These are phyloP conservation scores for Rhodotorula sp. DNA, from an alignment of 1,284 basidiomycete genomes.

Conservation along the genomic window DNA sequence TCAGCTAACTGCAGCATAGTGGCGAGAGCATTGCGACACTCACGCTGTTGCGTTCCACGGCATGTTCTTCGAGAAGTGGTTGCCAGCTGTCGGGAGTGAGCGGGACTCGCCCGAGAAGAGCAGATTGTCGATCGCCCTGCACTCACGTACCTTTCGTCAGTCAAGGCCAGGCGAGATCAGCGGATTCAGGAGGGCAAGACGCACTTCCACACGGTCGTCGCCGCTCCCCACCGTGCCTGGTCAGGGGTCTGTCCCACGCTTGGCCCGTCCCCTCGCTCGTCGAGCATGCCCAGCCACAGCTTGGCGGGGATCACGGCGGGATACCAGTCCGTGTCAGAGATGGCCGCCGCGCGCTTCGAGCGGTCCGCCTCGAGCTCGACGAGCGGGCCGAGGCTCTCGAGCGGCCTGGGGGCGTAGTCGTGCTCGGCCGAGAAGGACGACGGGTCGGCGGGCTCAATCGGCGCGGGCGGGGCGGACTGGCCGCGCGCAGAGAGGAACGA, in stretches of 20 bases:
- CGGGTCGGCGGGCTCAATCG: neutral
- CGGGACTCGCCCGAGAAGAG: slow-evolving; percentile 34
- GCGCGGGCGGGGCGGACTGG: neutral
- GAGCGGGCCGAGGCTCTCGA: neutral
- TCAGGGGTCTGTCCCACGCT: neutral
- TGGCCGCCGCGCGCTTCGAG: neutral
- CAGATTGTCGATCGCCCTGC: slow-evolving; percentile 31
- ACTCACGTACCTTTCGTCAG: too few species aligned
- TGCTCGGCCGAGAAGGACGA: neutral
- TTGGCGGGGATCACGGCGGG: neutral
- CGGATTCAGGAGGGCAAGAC: neutral
- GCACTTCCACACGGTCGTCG: slow-evolving; percentile 26
- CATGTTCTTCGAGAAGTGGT: slow-evolving; percentile 11
- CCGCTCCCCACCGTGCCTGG: neutral
- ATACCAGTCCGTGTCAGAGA: neutral
- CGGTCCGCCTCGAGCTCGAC: neutral
- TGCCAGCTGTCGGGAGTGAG: slow-evolving; percentile 13
- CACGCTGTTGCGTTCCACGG: slow-evolving; percentile 23
- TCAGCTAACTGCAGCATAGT: neutral
- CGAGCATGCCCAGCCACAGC: slow-evolving; percentile 7
- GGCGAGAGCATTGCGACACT: neutral
- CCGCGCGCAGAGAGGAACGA: neutral
- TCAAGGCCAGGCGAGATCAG: neutral
- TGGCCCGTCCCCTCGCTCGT: slow-evolving; percentile 7
- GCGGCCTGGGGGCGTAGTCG: neutral